phyloP scores from a whole-genome alignment of 306 rosid genomes.

The Alnus rubra region DNA sequence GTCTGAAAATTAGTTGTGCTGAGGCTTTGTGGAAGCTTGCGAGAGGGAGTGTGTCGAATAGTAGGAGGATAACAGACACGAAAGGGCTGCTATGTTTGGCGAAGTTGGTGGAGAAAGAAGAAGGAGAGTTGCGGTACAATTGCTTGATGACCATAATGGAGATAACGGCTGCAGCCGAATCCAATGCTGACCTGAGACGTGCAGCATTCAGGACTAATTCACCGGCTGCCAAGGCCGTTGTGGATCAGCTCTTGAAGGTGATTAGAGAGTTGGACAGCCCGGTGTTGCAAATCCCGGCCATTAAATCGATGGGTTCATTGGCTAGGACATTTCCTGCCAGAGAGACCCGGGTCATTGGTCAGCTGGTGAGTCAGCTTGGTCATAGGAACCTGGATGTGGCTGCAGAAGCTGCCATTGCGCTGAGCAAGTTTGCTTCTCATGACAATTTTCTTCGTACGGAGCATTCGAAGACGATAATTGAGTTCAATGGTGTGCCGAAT shows the following conservation, averaged over 20 bases:
- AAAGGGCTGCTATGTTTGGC: constrained; percentile 88
- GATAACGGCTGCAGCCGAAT: constrained; percentile 70
- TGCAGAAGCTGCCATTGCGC: constrained; percentile 67
- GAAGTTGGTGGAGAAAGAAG: constrained; percentile 67
- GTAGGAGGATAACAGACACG: constrained; percentile 73
- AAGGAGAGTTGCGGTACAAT: constrained; percentile 64
- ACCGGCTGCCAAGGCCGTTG: constrained; percentile 75
- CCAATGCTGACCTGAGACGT: constrained; percentile 62
- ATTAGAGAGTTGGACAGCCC: constrained; percentile 58
- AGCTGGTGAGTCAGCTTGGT: constrained; percentile 58
- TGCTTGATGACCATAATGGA: constrained; percentile 79
- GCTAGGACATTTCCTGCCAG: constrained; percentile 91
- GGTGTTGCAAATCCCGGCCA: constrained; percentile 48
- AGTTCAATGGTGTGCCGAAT: constrained; percentile 54
- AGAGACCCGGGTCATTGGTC: constrained; percentile 69
- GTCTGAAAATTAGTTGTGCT: constrained; percentile 62
- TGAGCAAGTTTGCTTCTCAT: constrained; percentile 62
- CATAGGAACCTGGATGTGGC: constrained; percentile 47
- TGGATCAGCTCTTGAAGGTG: constrained; percentile 70
- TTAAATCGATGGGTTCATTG: constrained; percentile 71
- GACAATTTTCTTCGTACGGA: constrained; percentile 61
- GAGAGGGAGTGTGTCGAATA: constrained; percentile 56
- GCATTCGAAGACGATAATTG: constrained; percentile 75
- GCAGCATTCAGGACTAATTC: constrained; percentile 74
- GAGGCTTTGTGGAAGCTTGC: constrained; percentile 86